Evolutionary conservation across 2,329 filamentous ascomycete genomes (phyloP).

Genomic region (Nothophaeocryptopus gaeumannii): DNA sequence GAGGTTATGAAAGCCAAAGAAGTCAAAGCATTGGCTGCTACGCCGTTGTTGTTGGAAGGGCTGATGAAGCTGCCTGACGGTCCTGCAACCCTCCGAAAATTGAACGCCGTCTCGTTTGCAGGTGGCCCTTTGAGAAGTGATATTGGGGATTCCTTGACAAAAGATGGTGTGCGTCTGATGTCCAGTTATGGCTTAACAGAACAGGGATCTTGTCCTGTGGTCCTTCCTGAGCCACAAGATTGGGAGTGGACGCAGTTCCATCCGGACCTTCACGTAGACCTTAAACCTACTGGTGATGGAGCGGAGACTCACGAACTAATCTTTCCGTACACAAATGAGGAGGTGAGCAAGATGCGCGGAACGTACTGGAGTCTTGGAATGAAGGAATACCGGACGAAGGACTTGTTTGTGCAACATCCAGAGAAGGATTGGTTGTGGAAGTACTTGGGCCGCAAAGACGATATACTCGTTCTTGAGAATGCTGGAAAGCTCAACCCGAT

Average conservation of each 20-base stretch:
- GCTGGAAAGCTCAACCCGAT: slow-evolving; percentile 2
- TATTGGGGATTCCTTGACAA: neutral
- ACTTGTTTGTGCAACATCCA: slow-evolving; percentile 3
- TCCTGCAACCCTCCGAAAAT: neutral
- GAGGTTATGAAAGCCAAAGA: neutral
- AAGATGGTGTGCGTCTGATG: neutral
- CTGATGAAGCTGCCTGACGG: neutral
- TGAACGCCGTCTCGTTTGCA: neutral
- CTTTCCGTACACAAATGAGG: neutral
- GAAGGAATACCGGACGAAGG: neutral
- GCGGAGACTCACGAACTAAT: neutral
- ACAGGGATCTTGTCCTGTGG: neutral
- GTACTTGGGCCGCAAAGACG: neutral
- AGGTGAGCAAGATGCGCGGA: neutral
- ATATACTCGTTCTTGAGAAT: slow-evolving; percentile 3
- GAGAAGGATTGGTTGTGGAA: slow-evolving; percentile 1
- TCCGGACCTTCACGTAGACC: neutral
- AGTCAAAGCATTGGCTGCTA: neutral
- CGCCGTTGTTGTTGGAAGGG: neutral
- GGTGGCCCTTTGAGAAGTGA: neutral
- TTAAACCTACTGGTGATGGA: neutral
- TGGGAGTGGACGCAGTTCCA: neutral
- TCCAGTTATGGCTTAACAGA: neutral
- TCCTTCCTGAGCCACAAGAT: neutral
- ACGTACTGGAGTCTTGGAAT: neutral